These are phyloP conservation scores for Diaporthe velutina DNA, from an alignment of 2,329 filamentous ascomycete genomes.

Conservation along the genomic window DNA sequence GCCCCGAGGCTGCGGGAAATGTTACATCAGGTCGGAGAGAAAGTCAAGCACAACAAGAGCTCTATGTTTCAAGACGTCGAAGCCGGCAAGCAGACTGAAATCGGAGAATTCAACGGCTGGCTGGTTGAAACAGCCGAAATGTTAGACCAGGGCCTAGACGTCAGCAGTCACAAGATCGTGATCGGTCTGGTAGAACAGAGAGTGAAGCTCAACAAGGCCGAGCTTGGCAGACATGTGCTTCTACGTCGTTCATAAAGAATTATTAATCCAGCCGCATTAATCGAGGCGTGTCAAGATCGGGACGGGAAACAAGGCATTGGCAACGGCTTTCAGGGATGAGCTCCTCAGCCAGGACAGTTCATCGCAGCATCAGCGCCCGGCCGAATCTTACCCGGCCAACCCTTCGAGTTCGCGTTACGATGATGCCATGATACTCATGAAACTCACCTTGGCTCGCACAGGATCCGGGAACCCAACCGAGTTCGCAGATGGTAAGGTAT, in stretches of 20 bases:
- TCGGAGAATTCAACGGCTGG: slow-evolving; percentile 72
- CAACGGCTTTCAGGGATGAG: slow-evolving; percentile 19
- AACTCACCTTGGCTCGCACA: background rate
- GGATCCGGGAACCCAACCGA: background rate
- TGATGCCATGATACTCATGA: background rate
- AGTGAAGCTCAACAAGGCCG: slow-evolving; percentile 33
- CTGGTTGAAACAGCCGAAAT: slow-evolving; percentile 51
- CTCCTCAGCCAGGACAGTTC: slow-evolving; percentile 8
- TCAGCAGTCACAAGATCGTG: slow-evolving; percentile 42
- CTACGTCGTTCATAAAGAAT: slow-evolving; percentile 14
- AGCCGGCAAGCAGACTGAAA: slow-evolving; percentile 66
- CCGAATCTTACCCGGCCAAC: background rate
- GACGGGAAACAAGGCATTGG: slow-evolving; percentile 1
- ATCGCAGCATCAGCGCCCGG: slow-evolving; percentile 8
- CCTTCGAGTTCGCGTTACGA: background rate
- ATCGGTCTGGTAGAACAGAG: slow-evolving; percentile 44
- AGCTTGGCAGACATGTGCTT: slow-evolving; percentile 40
- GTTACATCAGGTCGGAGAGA: slow-evolving; percentile 61
- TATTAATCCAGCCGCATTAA: slow-evolving; percentile 20
- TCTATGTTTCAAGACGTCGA: slow-evolving; percentile 73
- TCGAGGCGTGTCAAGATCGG: slow-evolving; percentile 3
- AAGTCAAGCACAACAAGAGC: slow-evolving; percentile 67
- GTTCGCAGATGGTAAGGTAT: background rate
- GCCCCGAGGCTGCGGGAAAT: slow-evolving; percentile 55
- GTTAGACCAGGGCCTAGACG: slow-evolving; percentile 39